Percentiles rank a stretch among this genome's conserved stretches.
These are phyloP conservation scores for Boletus sp. DNA, from an alignment of 768 basidiomycete species.

Conservation along the genomic window DNA sequence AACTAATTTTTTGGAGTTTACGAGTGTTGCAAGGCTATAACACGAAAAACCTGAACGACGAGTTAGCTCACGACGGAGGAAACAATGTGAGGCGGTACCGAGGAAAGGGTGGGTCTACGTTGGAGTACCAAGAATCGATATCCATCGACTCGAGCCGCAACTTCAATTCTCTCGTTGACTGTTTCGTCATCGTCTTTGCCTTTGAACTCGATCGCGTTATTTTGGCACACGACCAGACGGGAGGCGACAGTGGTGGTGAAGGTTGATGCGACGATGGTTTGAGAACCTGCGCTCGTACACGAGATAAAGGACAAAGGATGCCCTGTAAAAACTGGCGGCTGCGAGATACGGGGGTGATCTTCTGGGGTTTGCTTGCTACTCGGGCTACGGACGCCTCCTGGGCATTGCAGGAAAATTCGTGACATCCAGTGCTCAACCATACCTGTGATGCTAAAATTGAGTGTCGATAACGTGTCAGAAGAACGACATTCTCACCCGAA, in stretches of 20 bases:
- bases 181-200: slow-evolving; percentile 7
- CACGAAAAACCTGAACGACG: background rate
- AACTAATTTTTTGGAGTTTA: slow-evolving; percentile 1
- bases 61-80: background rate
- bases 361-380: background rate
- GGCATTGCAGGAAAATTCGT: background rate
- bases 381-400: background rate
- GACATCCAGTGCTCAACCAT: background rate
- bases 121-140: slow-evolving; percentile 8
- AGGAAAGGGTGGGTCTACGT: background rate
- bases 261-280: background rate
- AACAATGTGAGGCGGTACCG: background rate
- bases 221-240: slow-evolving; percentile 19
- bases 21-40: background rate
- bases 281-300: background rate
- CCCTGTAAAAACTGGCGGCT: background rate
- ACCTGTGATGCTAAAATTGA: slow-evolving; percentile 1
- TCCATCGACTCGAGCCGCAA: slow-evolving; percentile 12
- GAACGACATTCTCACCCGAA: slow-evolving; percentile 3
- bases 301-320: background rate
- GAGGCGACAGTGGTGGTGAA: background rate
- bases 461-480: background rate
- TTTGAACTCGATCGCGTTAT: slow-evolving; percentile 16
- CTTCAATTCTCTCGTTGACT: slow-evolving; percentile 9
- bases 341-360: background rate